Evolutionary conservation across 1,139 yeast genomes (phyloP).

Genomic region (Lodderomyces metapsilosis): DNA sequence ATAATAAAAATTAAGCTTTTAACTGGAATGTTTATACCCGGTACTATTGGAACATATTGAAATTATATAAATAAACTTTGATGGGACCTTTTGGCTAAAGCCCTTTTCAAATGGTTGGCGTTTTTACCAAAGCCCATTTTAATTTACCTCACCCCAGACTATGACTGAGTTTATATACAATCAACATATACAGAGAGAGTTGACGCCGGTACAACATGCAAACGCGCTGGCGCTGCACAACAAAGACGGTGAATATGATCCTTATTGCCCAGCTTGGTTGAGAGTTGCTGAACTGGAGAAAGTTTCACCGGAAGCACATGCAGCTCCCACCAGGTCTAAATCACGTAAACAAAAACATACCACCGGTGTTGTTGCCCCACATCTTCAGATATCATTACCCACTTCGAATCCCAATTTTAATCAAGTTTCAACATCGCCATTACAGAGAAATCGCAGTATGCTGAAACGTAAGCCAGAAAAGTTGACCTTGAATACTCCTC

Average conservation of each 20-base stretch:
- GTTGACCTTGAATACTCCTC: constrained; percentile 2
- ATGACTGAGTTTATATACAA: neutral
- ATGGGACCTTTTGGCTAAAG: neutral
- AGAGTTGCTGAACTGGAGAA: neutral
- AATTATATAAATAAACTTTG: too few relatives aligned
- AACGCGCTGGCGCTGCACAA: neutral
- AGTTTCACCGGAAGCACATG: neutral
- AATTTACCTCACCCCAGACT: too few relatives aligned
- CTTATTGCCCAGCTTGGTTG: constrained; percentile 9
- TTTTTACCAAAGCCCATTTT: too few relatives aligned
- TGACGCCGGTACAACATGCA: neutral
- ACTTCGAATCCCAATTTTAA: neutral
- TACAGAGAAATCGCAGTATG: neutral
- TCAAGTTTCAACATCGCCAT: neutral
- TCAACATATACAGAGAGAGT: neutral
- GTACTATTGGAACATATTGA: too few relatives aligned
- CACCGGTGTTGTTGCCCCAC: neutral
- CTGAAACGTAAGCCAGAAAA: constrained; percentile 7
- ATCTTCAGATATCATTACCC: neutral
- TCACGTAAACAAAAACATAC: neutral
- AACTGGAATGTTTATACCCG: too few relatives aligned
- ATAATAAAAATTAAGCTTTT: too few relatives aligned
- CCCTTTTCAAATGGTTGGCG: neutral
- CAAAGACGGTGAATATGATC: constrained; percentile 3
- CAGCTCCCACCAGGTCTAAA: neutral